Percentiles rank a stretch among this genome's conserved stretches.
phyloP scores from a whole-genome alignment of 208 protist species.

The Acanthamoeba castellanii region DNA sequence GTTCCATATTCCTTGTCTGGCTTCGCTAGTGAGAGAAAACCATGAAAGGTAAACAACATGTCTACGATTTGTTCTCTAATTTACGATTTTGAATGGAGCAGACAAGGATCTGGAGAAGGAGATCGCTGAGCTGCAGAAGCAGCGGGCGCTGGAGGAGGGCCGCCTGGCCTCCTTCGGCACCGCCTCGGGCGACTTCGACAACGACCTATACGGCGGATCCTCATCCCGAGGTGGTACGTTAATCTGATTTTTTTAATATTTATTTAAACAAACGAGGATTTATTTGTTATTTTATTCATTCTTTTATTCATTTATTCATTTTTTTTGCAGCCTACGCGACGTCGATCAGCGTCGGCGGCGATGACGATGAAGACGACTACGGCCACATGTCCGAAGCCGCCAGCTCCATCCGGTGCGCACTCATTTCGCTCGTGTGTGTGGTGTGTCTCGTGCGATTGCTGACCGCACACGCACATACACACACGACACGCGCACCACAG shows the following conservation, averaged over 20 bases:
- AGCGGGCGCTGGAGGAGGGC: constrained; percentile 63
- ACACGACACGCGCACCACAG: background rate
- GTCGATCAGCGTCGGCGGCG: constrained; percentile 57
- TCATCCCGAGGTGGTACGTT: background rate
- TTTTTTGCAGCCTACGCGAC: constrained; percentile 30
- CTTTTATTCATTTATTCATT: background rate
- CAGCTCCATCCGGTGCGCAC: background rate
- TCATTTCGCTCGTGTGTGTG: no score
- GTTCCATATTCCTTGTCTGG: background rate
- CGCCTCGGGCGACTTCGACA: constrained; percentile 23
- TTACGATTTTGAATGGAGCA: background rate
- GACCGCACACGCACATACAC: no score
- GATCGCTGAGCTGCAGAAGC: constrained; percentile 72
- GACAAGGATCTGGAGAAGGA: constrained; percentile 64
- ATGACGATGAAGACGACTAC: constrained; percentile 69
- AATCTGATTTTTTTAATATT: background rate
- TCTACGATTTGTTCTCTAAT: background rate
- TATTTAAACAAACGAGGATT: no score
- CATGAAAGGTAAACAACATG: background rate
- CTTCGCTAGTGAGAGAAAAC: background rate
- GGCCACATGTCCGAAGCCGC: constrained; percentile 43
- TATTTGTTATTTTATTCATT: background rate
- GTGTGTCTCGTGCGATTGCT: no score
- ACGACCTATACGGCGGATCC: constrained; percentile 43
- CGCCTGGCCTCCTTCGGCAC: constrained; percentile 56